phyloP scores from a whole-genome alignment of 345 rosid species.

The Citrus cavaleriei region DNA sequence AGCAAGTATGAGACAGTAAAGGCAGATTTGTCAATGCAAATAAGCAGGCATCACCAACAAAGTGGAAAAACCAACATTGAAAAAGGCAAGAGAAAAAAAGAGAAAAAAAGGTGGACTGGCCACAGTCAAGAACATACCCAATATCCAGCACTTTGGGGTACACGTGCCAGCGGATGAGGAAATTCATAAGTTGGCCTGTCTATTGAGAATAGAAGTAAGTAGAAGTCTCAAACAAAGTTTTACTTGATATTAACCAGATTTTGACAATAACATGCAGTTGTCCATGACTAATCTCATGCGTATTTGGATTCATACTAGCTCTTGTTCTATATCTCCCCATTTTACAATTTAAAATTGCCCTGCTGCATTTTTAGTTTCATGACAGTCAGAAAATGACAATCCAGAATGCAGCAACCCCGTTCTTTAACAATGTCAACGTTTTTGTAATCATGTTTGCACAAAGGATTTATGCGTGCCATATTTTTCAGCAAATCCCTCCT shows the following conservation, averaged over 20 bases:
- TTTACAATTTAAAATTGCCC: not conserved
- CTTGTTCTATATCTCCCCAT: not conserved
- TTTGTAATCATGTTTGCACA: not conserved
- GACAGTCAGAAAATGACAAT: not conserved
- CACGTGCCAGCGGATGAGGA: slow-evolving; percentile 98
- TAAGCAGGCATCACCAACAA: not conserved
- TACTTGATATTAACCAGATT: not conserved
- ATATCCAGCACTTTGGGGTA: slow-evolving; percentile 88
- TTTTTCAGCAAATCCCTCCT: not conserved
- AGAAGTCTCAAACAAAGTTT: slow-evolving; percentile 18
- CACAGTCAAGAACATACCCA: slow-evolving; percentile 59
- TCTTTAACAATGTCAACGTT: not conserved
- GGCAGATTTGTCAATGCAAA: not conserved
- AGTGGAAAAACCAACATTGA: not conserved
- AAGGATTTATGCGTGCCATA: not conserved
- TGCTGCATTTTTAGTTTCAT: not conserved
- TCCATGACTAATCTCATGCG: not conserved
- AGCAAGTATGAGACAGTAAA: not conserved
- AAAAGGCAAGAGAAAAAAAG: not conserved
- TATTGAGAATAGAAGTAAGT: slow-evolving; percentile 58
- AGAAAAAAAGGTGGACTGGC: not conserved
- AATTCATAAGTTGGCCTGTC: slow-evolving; percentile 99
- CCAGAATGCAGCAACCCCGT: not conserved
- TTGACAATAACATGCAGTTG: not conserved
- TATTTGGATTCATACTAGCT: not conserved